Base-by-base conservation (phyloP, 1,284 basidiomycete genomes). In the Irpex sp. region DNA sequence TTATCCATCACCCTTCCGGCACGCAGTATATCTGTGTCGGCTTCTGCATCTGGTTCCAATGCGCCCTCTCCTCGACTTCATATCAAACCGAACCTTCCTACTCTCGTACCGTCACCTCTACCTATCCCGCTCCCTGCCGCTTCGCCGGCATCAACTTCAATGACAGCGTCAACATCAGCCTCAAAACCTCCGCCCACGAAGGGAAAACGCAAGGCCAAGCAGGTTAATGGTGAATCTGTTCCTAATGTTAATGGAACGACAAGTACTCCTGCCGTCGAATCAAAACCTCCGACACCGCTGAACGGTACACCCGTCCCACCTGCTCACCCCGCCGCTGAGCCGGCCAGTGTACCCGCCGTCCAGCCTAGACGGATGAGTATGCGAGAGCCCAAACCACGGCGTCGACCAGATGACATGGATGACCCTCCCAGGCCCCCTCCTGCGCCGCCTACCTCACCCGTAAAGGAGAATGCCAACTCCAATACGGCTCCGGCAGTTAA, bases 331-430 rank as follows among this genome's bases (percentile, higher is more conserved):
- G 54, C 31, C 26, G n/a, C 31, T 8, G 54, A 26, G 19, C 26
- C 54, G 11, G 54, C 31, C 6, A 56, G 21, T 26, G 26, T 7
- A 15, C 54, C 54, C 5, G 21, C 31, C n/a, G 21, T 31, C 2
- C 54, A 56, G 26, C 34, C 49, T 52, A 21, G 60, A 34, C 38
- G 60, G 31, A 57, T 60, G 36, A 67, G 60, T 15, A 49, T 59
- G 11, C 61, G 59, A 11, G 63, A 62, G 44, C 61, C 61, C 15
- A 65, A 65, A 55, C 58, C 64, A 6, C 57, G 64, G 11, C 61
- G 61, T n/a, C 61, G 64, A 34, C 58, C 58, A 4, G 62, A 65
- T 58, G 58, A 58, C 7, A 15, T 36, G 40, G 54, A 58, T 11
- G 54, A 56, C 34, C 19, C 54, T 36, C 54, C 54, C 21, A 56